Conservation (phyloP, 495 filamentous ascomycete species). For the Cercophora newfieldiana region DNA sequence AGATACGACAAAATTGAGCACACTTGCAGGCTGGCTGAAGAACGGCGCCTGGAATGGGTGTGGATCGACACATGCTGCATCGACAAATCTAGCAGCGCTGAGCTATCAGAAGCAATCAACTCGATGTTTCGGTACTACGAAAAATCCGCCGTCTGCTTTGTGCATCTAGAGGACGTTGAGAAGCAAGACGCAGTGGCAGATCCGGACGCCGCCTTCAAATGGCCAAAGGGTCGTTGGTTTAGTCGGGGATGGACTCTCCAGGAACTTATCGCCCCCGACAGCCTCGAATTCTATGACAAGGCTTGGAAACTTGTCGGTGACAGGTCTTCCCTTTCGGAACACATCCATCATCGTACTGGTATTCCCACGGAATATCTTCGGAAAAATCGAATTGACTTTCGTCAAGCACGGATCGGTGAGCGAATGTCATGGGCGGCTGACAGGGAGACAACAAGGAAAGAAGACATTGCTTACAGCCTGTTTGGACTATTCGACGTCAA, state of each 20-base stretch:
- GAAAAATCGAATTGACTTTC: not conserved
- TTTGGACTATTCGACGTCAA: not conserved
- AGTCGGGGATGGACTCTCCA: constrained; percentile 1
- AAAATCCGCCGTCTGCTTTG: not conserved
- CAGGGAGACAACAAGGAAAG: not conserved
- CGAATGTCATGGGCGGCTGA: constrained; percentile 1
- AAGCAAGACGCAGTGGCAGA: not conserved
- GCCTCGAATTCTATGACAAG: not conserved
- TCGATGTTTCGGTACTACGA: constrained; percentile 4
- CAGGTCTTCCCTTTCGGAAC: not conserved
- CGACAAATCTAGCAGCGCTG: constrained; percentile 3
- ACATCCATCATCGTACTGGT: not conserved
- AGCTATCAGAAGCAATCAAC: constrained; percentile 8
- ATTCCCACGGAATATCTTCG: not conserved
- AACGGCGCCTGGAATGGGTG: not conserved
- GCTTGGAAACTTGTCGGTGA: not conserved
- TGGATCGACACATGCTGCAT: constrained; percentile 5
- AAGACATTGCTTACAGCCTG: not conserved
- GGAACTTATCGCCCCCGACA: not conserved
- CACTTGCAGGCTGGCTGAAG: constrained; percentile 1
- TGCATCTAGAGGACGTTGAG: not conserved
- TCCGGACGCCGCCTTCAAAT: not conserved
- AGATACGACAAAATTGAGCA: constrained; percentile 2
- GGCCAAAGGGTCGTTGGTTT: not conserved
- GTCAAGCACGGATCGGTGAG: not conserved